Evolutionary conservation across 768 basidiomycete genomes (phyloP).

Genomic region (Suillus discolor): DNA sequence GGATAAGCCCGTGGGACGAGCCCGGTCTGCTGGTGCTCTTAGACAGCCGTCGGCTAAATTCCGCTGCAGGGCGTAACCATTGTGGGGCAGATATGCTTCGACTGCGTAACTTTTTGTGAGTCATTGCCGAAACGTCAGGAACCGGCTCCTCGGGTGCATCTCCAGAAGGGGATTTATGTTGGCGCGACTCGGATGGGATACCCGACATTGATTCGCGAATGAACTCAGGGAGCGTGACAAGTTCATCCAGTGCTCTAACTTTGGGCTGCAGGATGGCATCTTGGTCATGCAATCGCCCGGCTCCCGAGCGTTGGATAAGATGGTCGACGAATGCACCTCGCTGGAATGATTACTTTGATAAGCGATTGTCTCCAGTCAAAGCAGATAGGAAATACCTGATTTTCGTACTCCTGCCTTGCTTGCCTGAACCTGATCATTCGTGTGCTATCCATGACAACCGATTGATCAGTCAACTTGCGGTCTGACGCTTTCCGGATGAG

Average conservation of each 20-base stretch:
- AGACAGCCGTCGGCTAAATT: constrained; percentile 8
- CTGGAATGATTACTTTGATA: constrained; percentile 37
- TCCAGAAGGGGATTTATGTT: background rate
- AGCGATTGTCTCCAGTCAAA: background rate
- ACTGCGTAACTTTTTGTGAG: constrained; percentile 36
- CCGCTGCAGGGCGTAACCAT: constrained; percentile 46
- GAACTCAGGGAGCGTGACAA: constrained; percentile 60
- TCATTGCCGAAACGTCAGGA: constrained; percentile 16
- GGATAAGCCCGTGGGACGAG: constrained; percentile 28
- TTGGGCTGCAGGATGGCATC: constrained; percentile 55
- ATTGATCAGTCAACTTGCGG: constrained; percentile 68
- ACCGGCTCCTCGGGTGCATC: constrained; percentile 16
- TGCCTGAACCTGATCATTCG: constrained; percentile 58
- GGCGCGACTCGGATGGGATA: constrained; percentile 21
- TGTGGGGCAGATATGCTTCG: constrained; percentile 66
- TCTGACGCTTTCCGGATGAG: constrained; percentile 71
- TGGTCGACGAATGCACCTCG: constrained; percentile 77
- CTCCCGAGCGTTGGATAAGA: constrained; percentile 68
- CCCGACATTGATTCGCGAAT: constrained; percentile 56
- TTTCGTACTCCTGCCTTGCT: constrained; percentile 56
- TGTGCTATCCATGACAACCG: constrained; percentile 64
- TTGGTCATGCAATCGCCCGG: constrained; percentile 77
- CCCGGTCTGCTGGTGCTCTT: constrained; percentile 26
- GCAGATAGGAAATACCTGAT: constrained; percentile 52
- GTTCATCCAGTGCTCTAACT: constrained; percentile 7